Base-by-base conservation (phyloP, 2,329 filamentous ascomycete genomes). In the Penicillium concentricum region DNA sequence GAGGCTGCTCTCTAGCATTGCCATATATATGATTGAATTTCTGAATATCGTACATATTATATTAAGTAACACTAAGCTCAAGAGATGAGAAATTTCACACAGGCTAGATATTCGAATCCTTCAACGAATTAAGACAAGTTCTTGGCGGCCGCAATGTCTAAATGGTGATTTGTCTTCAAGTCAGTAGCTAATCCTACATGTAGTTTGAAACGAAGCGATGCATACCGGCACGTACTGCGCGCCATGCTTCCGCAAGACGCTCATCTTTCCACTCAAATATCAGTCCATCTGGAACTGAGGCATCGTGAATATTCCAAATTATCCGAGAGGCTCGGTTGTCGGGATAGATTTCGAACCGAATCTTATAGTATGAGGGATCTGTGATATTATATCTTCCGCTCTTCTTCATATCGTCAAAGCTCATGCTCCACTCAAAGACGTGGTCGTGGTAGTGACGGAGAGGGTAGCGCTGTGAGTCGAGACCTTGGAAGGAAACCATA, bases 381-480 rank as follows among this genome's bases (percentile, higher is more conserved):
- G 39, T n/a, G 15, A 51, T n/a, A 22, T 26, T 32, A 35, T 38
- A 51, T 15, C 52, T 49, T 15, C 52, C 52, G 30, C 37, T 38
- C n/a, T 42, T 35, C 24, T 32, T 50, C 13, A n/a, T n/a, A 16
- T 39, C 44, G 18, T 55, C 52, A 15, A 43, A 42, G 20, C 37
- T 20, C 30, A 55, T 20, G 24, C 45, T 50, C 52, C 52, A 55
- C 41, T 55, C 52, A 20, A 55, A 55, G n/a, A 43, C 46, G 30
- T 55, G 38, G 16, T 44, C 38, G 7, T 50, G 45, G 12, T 44
- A 50, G 47, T 55, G 52, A 44, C 52, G 45, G 8, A 55, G 52
- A 12, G 41, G 7, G n/a, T 51, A 55, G 6, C 8, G 4, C n/a
- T 55, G 30, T 2, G 52, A 51, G 9, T 15, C 32, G 2, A 13